phyloP scores from a whole-genome alignment of 345 rosid genomes.

The Pseudoturritis turrita region DNA sequence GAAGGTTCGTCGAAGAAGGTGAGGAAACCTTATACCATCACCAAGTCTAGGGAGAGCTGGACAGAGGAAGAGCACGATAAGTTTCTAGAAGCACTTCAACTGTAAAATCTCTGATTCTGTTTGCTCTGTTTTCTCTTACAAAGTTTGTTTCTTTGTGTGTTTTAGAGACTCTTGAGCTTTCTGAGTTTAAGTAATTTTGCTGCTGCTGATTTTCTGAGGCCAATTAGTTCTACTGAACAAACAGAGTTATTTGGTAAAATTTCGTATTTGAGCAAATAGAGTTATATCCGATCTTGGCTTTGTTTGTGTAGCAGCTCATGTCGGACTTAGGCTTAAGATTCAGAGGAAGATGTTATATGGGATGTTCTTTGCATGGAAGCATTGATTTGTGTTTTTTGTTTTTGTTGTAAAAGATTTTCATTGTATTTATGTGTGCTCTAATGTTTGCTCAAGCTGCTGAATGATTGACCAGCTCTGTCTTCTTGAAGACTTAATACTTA shows the following conservation, averaged over 20 bases:
- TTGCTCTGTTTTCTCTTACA: background rate
- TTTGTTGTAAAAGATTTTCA: too few species aligned
- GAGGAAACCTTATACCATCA: constrained; percentile 95
- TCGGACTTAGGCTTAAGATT: background rate
- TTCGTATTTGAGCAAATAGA: background rate
- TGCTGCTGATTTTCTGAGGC: background rate
- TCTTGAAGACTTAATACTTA: background rate
- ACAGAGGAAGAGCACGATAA: constrained; percentile 97
- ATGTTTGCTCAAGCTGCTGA: too few species aligned
- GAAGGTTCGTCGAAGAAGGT: constrained; percentile 64
- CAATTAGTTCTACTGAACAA: background rate
- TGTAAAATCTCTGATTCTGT: constrained; percentile 38
- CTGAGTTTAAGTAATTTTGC: background rate
- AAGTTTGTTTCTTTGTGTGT: background rate
- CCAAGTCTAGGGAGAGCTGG: constrained; percentile 99
- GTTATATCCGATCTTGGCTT: background rate
- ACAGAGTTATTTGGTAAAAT: background rate
- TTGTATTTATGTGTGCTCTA: too few species aligned
- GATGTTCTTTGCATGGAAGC: background rate
- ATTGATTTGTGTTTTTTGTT: too few species aligned
- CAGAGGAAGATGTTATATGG: background rate
- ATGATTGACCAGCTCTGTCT: background rate
- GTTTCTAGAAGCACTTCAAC: constrained; percentile 96
- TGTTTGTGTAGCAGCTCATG: background rate
- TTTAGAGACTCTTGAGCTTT: background rate